Percentiles rank a stretch among this genome's conserved stretches.
These are phyloP conservation scores for Glaciozyma martinii DNA, from an alignment of 768 basidiomycete genomes.

Conservation along the genomic window DNA sequence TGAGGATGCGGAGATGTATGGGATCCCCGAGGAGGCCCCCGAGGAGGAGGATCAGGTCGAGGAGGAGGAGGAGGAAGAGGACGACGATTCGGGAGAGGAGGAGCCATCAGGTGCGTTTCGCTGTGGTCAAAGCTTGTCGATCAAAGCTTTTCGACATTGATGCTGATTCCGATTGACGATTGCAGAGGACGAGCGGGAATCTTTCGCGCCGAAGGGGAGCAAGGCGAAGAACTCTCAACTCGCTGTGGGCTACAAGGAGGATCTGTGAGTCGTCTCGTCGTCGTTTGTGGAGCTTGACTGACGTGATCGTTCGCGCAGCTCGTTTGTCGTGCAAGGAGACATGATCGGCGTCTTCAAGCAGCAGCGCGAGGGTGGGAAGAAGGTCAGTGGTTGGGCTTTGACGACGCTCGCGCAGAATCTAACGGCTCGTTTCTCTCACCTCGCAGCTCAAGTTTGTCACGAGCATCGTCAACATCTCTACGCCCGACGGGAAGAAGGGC, in stretches of 20 bases:
- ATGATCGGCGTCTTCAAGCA: conserved; percentile 37
- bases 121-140: conserved; percentile 3
- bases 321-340: conserved; percentile 82
- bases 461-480: conserved; percentile 72
- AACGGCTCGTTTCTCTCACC: conserved; percentile 83
- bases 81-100: conserved; percentile 31
- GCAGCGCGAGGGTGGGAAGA: conserved; percentile 32
- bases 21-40: conserved; percentile 55
- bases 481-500: conserved; percentile 61
- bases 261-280: conserved; percentile 71
- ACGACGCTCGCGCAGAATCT: conserved; percentile 32
- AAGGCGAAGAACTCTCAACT: conserved; percentile 63
- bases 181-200: conserved; percentile 41
- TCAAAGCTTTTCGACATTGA: no score
- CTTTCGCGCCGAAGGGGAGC: conserved; percentile 41
- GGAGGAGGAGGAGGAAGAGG: conserved; percentile 37
- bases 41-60: conserved; percentile 48
- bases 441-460: conserved; percentile 72
- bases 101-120: conserved; percentile 1
- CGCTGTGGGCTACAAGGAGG: conserved; percentile 89
- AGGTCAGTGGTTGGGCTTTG: conserved; percentile 9
- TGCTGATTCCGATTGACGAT: conserved; percentile 1
- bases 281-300: conserved; percentile 52
- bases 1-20: conserved; percentile 76
- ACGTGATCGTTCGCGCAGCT: conserved; percentile 34